Conservation (phyloP, 257 asterid species). For the Petunia secreta region DNA sequence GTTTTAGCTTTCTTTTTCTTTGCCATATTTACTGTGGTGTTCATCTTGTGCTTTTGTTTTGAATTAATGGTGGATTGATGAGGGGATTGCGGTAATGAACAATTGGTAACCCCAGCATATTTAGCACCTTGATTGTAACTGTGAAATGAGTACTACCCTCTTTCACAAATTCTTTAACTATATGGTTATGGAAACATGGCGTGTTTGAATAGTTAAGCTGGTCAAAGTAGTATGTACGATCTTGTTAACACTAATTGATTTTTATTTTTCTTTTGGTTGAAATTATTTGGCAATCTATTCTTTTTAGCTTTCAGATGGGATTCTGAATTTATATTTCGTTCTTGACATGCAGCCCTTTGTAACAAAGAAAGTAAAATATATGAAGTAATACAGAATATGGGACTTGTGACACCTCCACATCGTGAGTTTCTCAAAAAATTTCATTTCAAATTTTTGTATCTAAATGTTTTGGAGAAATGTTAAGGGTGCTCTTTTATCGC, state of each 20-base stretch:
- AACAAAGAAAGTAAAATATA: conserved; percentile 87
- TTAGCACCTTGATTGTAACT: background rate
- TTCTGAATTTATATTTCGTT: conserved; percentile 23
- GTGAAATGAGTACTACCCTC: background rate
- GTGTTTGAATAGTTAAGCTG: background rate
- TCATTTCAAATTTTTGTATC: background rate
- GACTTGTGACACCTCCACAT: conserved; percentile 79
- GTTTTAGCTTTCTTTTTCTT: background rate
- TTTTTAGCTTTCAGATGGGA: background rate
- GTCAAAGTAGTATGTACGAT: conserved; percentile 3
- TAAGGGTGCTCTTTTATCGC: conserved; percentile 10
- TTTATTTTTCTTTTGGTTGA: background rate
- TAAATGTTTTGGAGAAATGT: background rate
- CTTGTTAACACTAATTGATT: background rate
- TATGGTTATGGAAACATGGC: conserved; percentile 12
- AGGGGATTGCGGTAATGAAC: background rate
- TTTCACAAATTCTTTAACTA: conserved; percentile 14
- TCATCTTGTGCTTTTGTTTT: background rate
- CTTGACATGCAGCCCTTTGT: conserved; percentile 73
- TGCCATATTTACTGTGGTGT: background rate
- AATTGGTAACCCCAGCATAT: background rate
- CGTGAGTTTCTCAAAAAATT: conserved; percentile 57
- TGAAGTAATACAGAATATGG: conserved; percentile 74
- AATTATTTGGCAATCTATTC: background rate
- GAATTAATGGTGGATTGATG: background rate